Evolutionary conservation across 129 eudicot species (phyloP).

Genomic region (Saussurea involucrata): DNA sequence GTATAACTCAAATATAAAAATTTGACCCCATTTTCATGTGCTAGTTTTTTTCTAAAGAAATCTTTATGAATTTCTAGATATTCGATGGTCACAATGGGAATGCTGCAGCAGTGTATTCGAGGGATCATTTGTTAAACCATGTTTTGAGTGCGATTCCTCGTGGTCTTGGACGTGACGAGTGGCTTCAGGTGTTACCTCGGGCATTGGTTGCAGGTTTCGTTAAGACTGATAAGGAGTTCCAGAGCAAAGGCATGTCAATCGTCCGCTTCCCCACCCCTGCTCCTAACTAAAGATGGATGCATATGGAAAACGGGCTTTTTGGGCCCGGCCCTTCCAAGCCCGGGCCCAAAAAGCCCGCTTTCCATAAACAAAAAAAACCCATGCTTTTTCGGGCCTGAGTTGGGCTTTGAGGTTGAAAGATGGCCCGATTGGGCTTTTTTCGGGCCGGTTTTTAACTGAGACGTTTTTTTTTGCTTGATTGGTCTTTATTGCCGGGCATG

Average conservation of each 20-base stretch:
- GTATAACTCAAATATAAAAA: background rate
- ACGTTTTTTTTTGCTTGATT: background rate
- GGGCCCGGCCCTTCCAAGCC: background rate
- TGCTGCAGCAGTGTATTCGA: slow-evolving; percentile 85
- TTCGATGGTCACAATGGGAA: slow-evolving; percentile 95
- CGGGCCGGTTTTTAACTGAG: background rate
- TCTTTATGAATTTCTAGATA: slow-evolving; percentile 38
- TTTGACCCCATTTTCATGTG: background rate
- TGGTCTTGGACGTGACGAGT: slow-evolving; percentile 86
- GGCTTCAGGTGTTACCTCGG: slow-evolving; percentile 91
- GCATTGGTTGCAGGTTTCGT: slow-evolving; percentile 97
- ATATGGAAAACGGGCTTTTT: background rate
- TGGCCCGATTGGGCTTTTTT: background rate
- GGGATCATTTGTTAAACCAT: slow-evolving; percentile 68
- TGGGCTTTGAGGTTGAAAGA: background rate
- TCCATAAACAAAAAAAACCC: background rate
- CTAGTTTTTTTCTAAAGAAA: background rate
- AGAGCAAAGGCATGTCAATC: slow-evolving; percentile 60
- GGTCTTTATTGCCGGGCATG: background rate
- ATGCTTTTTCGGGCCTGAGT: background rate
- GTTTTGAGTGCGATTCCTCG: slow-evolving; percentile 76
- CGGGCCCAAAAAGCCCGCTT: background rate
- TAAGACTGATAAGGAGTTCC: slow-evolving; percentile 87
- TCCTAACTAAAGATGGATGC: background rate
- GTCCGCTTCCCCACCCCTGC: background rate